Conservation (phyloP, 2,329 filamentous ascomycete species). For the Nothomitra cinnamomea region DNA sequence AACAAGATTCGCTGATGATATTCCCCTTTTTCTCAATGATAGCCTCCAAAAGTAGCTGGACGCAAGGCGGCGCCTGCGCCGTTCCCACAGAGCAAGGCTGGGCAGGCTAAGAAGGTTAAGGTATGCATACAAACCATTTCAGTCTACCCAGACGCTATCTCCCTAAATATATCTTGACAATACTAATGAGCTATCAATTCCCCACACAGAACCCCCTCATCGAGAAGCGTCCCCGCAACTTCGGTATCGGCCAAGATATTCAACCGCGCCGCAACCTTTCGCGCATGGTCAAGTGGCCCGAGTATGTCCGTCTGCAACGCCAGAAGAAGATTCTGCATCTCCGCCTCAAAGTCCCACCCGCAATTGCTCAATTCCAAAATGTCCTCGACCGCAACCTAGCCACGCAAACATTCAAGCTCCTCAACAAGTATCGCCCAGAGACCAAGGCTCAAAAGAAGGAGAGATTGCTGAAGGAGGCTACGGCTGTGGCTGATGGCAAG, state of each 20-base stretch:
- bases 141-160: background rate
- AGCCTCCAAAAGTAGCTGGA: slow-evolving; percentile 81
- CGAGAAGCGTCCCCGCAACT: slow-evolving; percentile 97
- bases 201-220: slow-evolving; percentile 82
- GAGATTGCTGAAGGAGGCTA: slow-evolving; percentile 94
- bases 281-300: slow-evolving; percentile 99
- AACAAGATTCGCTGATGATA: slow-evolving; percentile 65
- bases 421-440: slow-evolving; percentile 99
- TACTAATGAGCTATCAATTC: background rate
- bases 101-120: slow-evolving; percentile 72
- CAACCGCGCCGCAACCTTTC: slow-evolving; percentile 90
- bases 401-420: slow-evolving; percentile 93
- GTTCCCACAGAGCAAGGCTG: slow-evolving; percentile 87
- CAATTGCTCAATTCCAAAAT: slow-evolving; percentile 94
- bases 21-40: slow-evolving; percentile 99
- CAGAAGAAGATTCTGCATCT: slow-evolving; percentile 92
- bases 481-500: slow-evolving; percentile 95
- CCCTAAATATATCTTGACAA: background rate
- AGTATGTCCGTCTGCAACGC: slow-evolving; percentile 96
- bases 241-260: slow-evolving; percentile 96
- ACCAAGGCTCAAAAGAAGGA: slow-evolving; percentile 99
- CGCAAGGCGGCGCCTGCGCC: slow-evolving; percentile 97
- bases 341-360: slow-evolving; percentile 94
- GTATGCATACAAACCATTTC: slow-evolving; percentile 31
- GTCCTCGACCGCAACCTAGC: slow-evolving; percentile 94